Conservation (phyloP, 164 flowering plant species). For the Sextonia rubra region DNA sequence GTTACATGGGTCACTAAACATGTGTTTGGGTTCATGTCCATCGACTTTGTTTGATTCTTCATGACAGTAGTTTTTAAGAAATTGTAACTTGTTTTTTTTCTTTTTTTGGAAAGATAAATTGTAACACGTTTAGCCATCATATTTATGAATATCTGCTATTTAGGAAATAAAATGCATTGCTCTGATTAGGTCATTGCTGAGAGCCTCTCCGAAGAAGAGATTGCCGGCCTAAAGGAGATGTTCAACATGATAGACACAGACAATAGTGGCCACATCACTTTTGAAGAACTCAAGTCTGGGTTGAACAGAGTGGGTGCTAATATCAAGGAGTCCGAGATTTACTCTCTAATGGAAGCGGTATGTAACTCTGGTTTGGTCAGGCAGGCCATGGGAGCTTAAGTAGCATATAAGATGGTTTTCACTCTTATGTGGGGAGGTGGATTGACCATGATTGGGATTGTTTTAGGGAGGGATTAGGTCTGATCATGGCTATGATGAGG, state of each 20-base stretch:
- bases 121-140: not conserved
- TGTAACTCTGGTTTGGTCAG: slow-evolving; percentile 17
- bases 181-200: slow-evolving; percentile 70
- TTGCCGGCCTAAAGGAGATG: slow-evolving; percentile 85
- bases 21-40: not conserved
- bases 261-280: slow-evolving; percentile 83
- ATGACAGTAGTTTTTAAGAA: not conserved
- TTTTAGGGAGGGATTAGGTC: not conserved
- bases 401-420: not conserved
- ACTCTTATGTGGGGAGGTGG: not conserved
- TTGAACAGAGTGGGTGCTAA: slow-evolving; percentile 74
- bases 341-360: slow-evolving; percentile 76
- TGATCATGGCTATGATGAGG: not conserved
- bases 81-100: not conserved
- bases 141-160: not conserved
- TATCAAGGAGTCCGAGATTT: slow-evolving; percentile 71
- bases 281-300: slow-evolving; percentile 81
- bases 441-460: not conserved
- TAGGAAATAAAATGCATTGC: not conserved
- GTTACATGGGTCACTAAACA: not conserved
- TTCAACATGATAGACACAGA: slow-evolving; percentile 87
- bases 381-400: no score
- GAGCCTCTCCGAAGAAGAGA: slow-evolving; percentile 81
- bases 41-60: not conserved
- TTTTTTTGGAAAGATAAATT: no score